A percentile compares a stretch with the other conserved stretches of the same genome.
Evolutionary conservation across 768 basidiomycete genomes (phyloP).

Genomic region (Leccinellum luteum): DNA sequence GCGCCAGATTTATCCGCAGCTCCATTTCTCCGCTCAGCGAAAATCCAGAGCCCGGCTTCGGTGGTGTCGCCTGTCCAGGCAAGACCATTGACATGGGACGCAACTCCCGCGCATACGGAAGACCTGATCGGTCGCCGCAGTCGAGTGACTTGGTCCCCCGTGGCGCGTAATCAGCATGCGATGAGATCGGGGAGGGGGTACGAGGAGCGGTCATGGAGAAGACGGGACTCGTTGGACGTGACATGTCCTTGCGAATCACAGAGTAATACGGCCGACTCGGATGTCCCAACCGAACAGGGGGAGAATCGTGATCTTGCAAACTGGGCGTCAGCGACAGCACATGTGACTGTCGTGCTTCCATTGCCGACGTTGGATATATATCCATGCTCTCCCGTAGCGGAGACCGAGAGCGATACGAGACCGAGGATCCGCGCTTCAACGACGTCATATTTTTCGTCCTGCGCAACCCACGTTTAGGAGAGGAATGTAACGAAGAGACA

Average conservation of each 20-base stretch:
- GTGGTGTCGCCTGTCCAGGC: slow-evolving; percentile 18
- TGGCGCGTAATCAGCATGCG: slow-evolving; percentile 21
- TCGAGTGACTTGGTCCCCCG: slow-evolving; percentile 36
- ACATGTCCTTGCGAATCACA: slow-evolving; percentile 49
- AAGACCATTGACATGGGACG: slow-evolving; percentile 30
- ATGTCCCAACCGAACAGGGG: slow-evolving; percentile 44
- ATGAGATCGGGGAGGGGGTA: slow-evolving; percentile 27
- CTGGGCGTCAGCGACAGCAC: slow-evolving; percentile 17
- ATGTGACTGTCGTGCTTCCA: slow-evolving; percentile 21
- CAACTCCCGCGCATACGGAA: slow-evolving; percentile 18
- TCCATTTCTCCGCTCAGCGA: slow-evolving; percentile 63
- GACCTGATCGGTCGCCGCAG: slow-evolving; percentile 19
- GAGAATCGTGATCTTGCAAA: slow-evolving; percentile 19
- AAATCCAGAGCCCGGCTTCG: slow-evolving; percentile 36
- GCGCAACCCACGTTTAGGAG: slow-evolving; percentile 36
- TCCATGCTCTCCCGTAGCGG: slow-evolving; percentile 24
- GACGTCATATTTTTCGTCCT: slow-evolving; percentile 38
- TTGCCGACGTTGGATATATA: slow-evolving; percentile 10
- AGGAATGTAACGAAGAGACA: slow-evolving; percentile 24
- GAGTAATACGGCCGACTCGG: slow-evolving; percentile 54
- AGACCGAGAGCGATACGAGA: slow-evolving; percentile 21
- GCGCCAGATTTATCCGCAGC: slow-evolving; percentile 52
- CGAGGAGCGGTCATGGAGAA: slow-evolving; percentile 25
- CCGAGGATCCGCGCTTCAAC: slow-evolving; percentile 27
- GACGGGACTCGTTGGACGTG: slow-evolving; percentile 38